These are phyloP conservation scores for Phytophthora gonapodyides DNA, from an alignment of 352 stramenopile species.

Conservation along the genomic window DNA sequence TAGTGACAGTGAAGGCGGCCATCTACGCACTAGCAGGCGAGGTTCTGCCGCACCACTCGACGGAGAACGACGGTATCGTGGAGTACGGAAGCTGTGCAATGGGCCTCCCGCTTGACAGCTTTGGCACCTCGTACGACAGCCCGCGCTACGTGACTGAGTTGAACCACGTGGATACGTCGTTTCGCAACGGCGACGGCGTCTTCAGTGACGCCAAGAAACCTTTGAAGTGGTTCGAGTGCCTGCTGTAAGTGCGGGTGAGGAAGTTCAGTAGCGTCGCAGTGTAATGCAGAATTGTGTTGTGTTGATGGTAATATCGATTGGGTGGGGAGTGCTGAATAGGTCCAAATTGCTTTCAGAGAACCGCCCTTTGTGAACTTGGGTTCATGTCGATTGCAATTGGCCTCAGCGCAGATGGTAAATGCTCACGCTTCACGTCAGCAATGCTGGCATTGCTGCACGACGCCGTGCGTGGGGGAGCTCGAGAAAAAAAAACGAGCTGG, in stretches of 20 bases:
- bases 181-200: conserved; percentile 60
- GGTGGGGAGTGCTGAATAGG: background rate
- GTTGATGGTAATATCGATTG: conserved; percentile 13
- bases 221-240: conserved; percentile 73
- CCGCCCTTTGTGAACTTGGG: too few relatives aligned
- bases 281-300: conserved; percentile 23
- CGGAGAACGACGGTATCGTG: conserved; percentile 51
- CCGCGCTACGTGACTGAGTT: conserved; percentile 49
- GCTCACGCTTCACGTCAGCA: too few relatives aligned
- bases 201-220: conserved; percentile 58
- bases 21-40: conserved; percentile 38
- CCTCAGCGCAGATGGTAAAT: too few relatives aligned
- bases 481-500: too few relatives aligned
- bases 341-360: too few relatives aligned
- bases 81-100: conserved; percentile 54
- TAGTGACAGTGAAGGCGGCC: conserved; percentile 37
- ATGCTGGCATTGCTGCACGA: too few relatives aligned
- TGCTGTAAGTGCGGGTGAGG: conserved; percentile 38
- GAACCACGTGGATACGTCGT: conserved; percentile 65
- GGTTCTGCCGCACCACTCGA: conserved; percentile 37
- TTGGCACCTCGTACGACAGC: conserved; percentile 43
- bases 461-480: too few relatives aligned
- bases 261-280: background rate
- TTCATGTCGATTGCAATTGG: too few relatives aligned
- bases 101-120: conserved; percentile 34